Evolutionary conservation across 1,284 basidiomycete species (phyloP).

Genomic region (Stygiomarasmius scandens): DNA sequence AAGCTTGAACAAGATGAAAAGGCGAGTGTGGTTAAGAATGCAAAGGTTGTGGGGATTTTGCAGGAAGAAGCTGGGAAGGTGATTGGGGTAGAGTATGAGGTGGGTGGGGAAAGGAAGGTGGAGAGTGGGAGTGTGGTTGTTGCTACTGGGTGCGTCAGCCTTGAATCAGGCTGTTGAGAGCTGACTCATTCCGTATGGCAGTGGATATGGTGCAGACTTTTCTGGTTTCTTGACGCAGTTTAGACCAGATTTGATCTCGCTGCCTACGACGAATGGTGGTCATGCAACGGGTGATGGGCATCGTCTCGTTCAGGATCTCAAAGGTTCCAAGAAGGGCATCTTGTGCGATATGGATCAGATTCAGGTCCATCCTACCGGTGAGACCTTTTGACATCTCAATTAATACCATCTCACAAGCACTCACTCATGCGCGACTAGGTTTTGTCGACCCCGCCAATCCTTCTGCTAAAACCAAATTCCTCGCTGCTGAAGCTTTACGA

Average conservation of each 20-base stretch:
- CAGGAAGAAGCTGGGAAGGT: constrained; percentile 59
- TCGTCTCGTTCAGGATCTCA: constrained; percentile 64
- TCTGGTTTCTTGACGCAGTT: constrained; percentile 74
- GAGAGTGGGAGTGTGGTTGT: constrained; percentile 77
- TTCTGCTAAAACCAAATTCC: constrained; percentile 78
- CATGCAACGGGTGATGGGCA: constrained; percentile 86
- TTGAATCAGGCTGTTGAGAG: neutral
- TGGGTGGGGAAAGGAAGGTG: constrained; percentile 63
- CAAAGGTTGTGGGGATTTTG: constrained; percentile 69
- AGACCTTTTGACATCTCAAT: neutral
- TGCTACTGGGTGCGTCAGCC: constrained; percentile 58
- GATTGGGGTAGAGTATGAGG: constrained; percentile 76
- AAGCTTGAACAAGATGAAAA: constrained; percentile 73
- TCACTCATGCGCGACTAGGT: constrained; percentile 38
- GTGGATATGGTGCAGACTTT: constrained; percentile 89
- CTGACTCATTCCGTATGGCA: too few species aligned
- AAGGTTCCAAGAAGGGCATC: constrained; percentile 61
- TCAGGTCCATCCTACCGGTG: constrained; percentile 79
- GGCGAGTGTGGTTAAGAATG: constrained; percentile 74
- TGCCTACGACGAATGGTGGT: constrained; percentile 85
- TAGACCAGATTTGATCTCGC: constrained; percentile 76
- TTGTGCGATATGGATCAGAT: constrained; percentile 87
- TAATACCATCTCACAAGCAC: neutral
- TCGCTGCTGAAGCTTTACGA: constrained; percentile 86
- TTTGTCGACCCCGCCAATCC: constrained; percentile 87